Base-by-base conservation (phyloP, 257 asterid genomes). In the Datura wrightii region DNA sequence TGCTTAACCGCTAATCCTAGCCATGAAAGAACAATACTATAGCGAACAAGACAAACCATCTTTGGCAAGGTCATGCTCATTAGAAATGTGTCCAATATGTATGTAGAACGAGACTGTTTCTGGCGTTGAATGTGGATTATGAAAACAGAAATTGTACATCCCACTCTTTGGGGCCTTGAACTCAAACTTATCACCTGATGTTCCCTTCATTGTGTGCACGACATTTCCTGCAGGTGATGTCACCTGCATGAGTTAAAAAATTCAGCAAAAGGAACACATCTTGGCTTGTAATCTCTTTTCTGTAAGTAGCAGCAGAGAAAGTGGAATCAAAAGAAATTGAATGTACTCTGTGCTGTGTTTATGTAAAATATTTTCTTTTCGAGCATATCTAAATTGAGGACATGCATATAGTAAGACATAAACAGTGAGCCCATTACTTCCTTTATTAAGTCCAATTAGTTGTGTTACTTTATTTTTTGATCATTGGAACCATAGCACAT, bases 71-170 rank as follows among this genome's bases (percentile, higher is more conserved):
- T 94, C 90, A 55, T 93, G 94, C 31, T 93, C 87, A 34, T 79
- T 86, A 50, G 99, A 95, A 80, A 96, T 93, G 88, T 93, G 98
- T 82, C 99, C 99, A 2, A 89, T 88, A 48, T 94, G 99, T 65
- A 96, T 92, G 90, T 90, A 88, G 92, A 96, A 96, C 82, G 99
- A 92, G 86, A 96, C 96, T 3, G 94, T 82, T 89, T 94, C 98
- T 10, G 98, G 97, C n/a, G 90, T 46, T 36, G 93, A 88, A 13
- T 89, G 86, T 83, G 97, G 92, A 82, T 96, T 96, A 80, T 93
- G 96, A 89, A 96, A 96, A 88, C 99, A 96, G 50, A 96, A 96
- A 86, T 93, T 96, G 90, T 91, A 87, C 98, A 96, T 93, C 83
- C 99, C 99, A 79, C 84, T 89, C 87, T 74, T 80, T 63, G 97